Evolutionary conservation across 352 stramenopile species (phyloP).

Genomic region (Halophytophthora polymorphica): DNA sequence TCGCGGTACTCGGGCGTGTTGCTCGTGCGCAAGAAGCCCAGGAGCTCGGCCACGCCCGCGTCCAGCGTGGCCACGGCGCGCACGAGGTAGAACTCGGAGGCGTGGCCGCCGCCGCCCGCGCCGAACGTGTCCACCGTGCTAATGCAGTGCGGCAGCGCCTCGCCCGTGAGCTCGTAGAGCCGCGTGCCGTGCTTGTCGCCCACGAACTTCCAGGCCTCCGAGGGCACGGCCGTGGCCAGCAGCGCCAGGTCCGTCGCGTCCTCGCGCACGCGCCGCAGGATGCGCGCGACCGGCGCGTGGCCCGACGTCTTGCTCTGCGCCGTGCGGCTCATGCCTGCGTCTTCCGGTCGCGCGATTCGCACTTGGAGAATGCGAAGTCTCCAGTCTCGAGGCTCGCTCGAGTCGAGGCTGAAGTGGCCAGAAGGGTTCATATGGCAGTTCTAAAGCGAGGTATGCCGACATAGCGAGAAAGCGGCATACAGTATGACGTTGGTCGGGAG

Average conservation of each 20-base stretch:
- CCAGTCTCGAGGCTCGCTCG: too few species aligned
- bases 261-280: slow-evolving; percentile 50
- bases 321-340: too few species aligned
- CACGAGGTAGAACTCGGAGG: slow-evolving; percentile 58
- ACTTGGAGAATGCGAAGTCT: too few species aligned
- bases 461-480: too few species aligned
- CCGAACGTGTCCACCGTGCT: slow-evolving; percentile 39
- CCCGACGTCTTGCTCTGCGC: too few species aligned
- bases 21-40: slow-evolving; percentile 23
- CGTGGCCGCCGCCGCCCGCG: slow-evolving; percentile 30
- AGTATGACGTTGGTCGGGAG: too few species aligned
- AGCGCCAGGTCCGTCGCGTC: slow-evolving; percentile 49
- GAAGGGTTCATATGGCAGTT: too few species aligned
- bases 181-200: slow-evolving; percentile 41
- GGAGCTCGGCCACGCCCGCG: neutral
- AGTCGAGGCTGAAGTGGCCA: too few species aligned
- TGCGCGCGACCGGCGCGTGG: slow-evolving; percentile 30
- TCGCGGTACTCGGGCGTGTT: slow-evolving; percentile 32
- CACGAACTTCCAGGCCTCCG: slow-evolving; percentile 51
- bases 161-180: slow-evolving; percentile 54
- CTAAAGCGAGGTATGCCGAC: too few species aligned
- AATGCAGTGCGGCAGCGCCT: slow-evolving; percentile 33
- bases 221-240: slow-evolving; percentile 25
- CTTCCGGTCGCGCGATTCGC: too few species aligned
- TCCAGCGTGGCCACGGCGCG: slow-evolving; percentile 50